phyloP scores from a whole-genome alignment of 257 asterid species.

The Solanum tarijense region DNA sequence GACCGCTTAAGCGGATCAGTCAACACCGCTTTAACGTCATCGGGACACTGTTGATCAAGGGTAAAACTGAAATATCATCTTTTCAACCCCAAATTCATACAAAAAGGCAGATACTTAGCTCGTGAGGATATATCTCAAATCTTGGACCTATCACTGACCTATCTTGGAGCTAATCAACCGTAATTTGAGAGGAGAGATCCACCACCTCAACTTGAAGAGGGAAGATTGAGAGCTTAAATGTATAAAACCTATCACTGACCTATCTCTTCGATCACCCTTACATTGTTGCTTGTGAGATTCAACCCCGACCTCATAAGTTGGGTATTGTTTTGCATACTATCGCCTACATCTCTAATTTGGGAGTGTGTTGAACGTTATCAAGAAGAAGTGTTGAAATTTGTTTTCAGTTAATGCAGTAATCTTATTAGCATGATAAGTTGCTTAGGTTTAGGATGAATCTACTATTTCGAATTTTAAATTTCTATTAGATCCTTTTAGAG shows the following conservation, averaged over 20 bases:
- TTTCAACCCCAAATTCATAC: neutral
- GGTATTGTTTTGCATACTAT: neutral
- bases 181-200: neutral
- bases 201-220: neutral
- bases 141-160: neutral
- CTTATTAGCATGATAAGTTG: neutral
- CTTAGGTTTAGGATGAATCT: neutral
- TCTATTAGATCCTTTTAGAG: neutral
- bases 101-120: neutral
- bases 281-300: neutral
- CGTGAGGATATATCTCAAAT: neutral
- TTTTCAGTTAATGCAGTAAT: neutral
- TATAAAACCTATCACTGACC: no score
- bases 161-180: neutral
- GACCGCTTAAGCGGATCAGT: no score
- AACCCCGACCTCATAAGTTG: neutral
- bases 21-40: no score
- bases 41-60: no score
- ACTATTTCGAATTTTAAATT: neutral
- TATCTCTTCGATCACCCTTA: no score
- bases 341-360: neutral
- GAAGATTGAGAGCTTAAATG: neutral
- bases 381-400: neutral
- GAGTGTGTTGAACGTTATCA: neutral
- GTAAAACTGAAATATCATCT: neutral